Conservation (phyloP, 2,329 filamentous ascomycete species). For the Penicillium rolfsii region DNA sequence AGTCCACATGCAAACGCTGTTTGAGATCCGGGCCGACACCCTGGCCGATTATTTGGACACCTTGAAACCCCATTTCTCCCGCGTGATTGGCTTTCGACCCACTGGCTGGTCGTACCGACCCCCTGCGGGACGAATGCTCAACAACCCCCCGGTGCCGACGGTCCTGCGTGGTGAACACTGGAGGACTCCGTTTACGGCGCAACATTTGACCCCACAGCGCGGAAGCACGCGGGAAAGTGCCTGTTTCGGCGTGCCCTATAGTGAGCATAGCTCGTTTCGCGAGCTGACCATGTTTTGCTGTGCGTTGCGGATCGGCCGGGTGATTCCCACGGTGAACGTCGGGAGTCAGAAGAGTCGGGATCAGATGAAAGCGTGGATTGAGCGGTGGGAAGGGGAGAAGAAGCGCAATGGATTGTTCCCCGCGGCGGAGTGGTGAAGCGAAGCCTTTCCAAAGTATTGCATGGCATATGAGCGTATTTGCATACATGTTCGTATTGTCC, state of each 20-base stretch:
- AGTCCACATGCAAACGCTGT: slow-evolving; percentile 96
- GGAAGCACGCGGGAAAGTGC: slow-evolving; percentile 80
- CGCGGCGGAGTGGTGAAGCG: slow-evolving; percentile 41
- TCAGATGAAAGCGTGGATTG: slow-evolving; percentile 68
- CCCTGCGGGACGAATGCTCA: slow-evolving; percentile 63
- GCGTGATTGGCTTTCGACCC: slow-evolving; percentile 87
- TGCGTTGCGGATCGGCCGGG: slow-evolving; percentile 79
- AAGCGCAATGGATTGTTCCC: slow-evolving; percentile 64
- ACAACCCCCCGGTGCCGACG: slow-evolving; percentile 65
- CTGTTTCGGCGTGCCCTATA: slow-evolving; percentile 94
- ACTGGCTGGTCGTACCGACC: slow-evolving; percentile 93
- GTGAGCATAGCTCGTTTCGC: slow-evolving; percentile 91
- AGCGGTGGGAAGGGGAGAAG: slow-evolving; percentile 65
- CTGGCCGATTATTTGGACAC: slow-evolving; percentile 82
- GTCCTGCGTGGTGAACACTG: slow-evolving; percentile 72
- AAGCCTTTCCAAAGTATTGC: too few relatives aligned
- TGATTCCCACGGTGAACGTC: slow-evolving; percentile 94
- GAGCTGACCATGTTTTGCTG: slow-evolving; percentile 94
- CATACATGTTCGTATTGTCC: not conserved
- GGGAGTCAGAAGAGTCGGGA: slow-evolving; percentile 65
- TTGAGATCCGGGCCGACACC: slow-evolving; percentile 90
- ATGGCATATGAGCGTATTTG: not conserved
- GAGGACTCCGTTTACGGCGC: slow-evolving; percentile 71
- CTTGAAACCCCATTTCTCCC: slow-evolving; percentile 79
- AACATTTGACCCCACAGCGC: slow-evolving; percentile 77